These are phyloP conservation scores for Verticillium nonalfalfae DNA, from an alignment of 2,329 filamentous ascomycete genomes.

Conservation along the genomic window DNA sequence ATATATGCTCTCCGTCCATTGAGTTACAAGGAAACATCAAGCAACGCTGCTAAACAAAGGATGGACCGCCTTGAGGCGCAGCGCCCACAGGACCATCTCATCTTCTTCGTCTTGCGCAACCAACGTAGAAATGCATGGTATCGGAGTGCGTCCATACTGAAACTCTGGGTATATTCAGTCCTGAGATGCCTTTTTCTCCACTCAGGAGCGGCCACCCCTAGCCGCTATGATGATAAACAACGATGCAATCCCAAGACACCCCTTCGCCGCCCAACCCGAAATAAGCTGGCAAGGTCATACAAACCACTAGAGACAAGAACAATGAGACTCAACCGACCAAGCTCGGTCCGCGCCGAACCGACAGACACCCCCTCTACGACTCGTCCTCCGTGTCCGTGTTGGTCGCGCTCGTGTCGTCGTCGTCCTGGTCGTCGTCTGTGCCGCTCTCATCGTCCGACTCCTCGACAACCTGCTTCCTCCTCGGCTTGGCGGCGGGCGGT, in stretches of 20 bases:
- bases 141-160: background rate
- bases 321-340: background rate
- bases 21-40: too few relatives aligned
- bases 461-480: slow-evolving; percentile 42
- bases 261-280: background rate
- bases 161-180: background rate
- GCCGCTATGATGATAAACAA: background rate
- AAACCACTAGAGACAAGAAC: background rate
- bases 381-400: slow-evolving; percentile 64
- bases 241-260: background rate
- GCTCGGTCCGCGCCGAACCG: background rate
- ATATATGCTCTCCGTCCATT: too few relatives aligned
- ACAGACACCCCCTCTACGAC: slow-evolving; percentile 25
- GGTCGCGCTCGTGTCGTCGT: slow-evolving; percentile 59
- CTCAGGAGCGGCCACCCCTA: background rate
- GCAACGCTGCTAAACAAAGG: too few relatives aligned
- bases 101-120: too few relatives aligned
- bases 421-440: slow-evolving; percentile 68
- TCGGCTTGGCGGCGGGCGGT: slow-evolving; percentile 48
- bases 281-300: background rate
- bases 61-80: too few relatives aligned
- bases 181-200: background rate
- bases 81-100: too few relatives aligned
- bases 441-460: slow-evolving; percentile 78
- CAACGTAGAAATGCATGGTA: background rate